These are phyloP conservation scores for Myxozyma geophila DNA, from an alignment of 805 yeast genomes.

Conservation along the genomic window DNA sequence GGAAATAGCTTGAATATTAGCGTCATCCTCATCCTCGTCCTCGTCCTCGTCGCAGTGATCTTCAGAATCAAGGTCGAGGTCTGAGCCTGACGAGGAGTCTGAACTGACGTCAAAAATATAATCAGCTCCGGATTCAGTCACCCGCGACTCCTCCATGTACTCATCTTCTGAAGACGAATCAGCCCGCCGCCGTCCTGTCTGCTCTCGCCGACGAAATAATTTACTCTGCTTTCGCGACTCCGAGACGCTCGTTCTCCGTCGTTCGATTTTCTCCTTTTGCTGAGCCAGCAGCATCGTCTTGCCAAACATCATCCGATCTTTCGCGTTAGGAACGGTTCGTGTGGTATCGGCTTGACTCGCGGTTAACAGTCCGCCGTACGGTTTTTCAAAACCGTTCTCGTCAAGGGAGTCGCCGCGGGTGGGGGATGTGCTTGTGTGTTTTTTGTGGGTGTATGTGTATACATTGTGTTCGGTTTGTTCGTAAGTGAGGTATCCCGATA, in stretches of 20 bases:
- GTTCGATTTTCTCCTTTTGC: slow-evolving; percentile 19
- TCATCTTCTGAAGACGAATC: background rate
- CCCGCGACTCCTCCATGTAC: background rate
- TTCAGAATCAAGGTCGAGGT: background rate
- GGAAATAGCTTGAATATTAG: slow-evolving; percentile 44
- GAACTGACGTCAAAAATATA: slow-evolving; percentile 5
- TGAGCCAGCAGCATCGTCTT: slow-evolving; percentile 24
- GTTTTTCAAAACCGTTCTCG: slow-evolving; percentile 13
- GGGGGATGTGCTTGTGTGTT: background rate
- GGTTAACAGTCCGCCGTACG: slow-evolving; percentile 36
- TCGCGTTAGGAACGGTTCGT: slow-evolving; percentile 45
- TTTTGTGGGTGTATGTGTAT: slow-evolving; percentile 2
- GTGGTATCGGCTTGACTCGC: slow-evolving; percentile 43
- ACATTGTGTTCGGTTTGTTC: slow-evolving; percentile 21
- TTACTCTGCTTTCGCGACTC: background rate
- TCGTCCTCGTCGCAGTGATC: slow-evolving; percentile 4
- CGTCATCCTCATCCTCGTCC: slow-evolving; percentile 4
- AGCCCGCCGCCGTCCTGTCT: slow-evolving; percentile 5
- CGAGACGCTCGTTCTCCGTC: background rate
- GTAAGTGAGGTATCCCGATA: slow-evolving; percentile 25
- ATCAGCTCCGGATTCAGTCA: background rate
- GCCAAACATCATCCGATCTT: slow-evolving; percentile 41
- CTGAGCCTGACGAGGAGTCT: background rate
- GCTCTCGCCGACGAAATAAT: background rate
- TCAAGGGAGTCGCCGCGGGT: background rate